Base-by-base conservation (phyloP, 352 stramenopile genomes). In the Globisporangium paddicum region DNA sequence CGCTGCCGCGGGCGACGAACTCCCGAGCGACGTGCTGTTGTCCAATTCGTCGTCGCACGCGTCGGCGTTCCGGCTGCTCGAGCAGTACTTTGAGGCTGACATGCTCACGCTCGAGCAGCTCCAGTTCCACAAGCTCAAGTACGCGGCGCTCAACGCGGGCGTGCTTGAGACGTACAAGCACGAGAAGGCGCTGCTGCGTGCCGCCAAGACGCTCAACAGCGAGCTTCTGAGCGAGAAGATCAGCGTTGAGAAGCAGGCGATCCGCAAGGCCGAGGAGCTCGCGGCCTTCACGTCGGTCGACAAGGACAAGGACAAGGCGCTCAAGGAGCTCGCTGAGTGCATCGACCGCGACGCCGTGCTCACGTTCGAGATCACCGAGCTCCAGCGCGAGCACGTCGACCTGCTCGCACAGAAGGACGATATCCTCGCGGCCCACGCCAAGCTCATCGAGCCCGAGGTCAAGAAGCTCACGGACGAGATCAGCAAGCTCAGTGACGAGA, bases 211-310 rank as follows among this genome's bases (percentile, higher is more conserved):
- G 41, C 80, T 95, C 38, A 95, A 94, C 65, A 82, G 75, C 59
- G 86, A 95, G 34, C 69, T 96, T 18, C 67, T 96, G 21, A 78
- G 66, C 11, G 79, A 95, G 62, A 93, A 95, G 65, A 96, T 96
- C 72, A 70, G 76, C 25, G 75, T 90, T 23, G 86, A 94, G 63
- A 93, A 96, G 73, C 82, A 94, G 66, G 75, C 77, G 48, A 94
- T 95, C 51, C 85, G 82, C 28, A 93, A 91, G 49, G 73, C 82
- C 5, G 83, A 94, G 62, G 80, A 95, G 51, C 73, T 93, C 28
- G 77, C 83, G 19, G 75, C 78, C 19, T 84, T 88, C 56, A 72
- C 78, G 25, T 82, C 73, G 1, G 66, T 96, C 5, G 83, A 96
- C 45, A 88, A 89, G 30, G 81, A 93, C 11, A 88, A 90, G 52